A percentile compares a stretch with the other conserved stretches of the same genome.
Conservation (phyloP, 2,329 filamentous ascomycete species). For the Hirsutella rhossiliensis region DNA sequence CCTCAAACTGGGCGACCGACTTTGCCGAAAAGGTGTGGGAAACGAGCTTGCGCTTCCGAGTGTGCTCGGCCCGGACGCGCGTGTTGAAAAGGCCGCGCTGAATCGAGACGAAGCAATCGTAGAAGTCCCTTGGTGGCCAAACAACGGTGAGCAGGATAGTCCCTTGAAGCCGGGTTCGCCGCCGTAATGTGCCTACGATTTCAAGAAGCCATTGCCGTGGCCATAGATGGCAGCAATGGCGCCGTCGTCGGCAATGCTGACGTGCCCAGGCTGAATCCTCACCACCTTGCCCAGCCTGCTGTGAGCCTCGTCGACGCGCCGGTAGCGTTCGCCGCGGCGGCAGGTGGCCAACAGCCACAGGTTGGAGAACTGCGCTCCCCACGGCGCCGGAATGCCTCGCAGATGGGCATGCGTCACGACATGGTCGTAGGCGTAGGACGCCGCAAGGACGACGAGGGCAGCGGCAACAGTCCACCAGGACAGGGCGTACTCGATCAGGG, state of each 20-base stretch:
- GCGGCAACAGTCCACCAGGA: slow-evolving; percentile 35
- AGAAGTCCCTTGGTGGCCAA: slow-evolving; percentile 55
- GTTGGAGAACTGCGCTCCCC: slow-evolving; percentile 56
- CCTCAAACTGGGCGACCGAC: slow-evolving; percentile 73
- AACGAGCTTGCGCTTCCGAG: slow-evolving; percentile 79
- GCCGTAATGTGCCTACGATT: slow-evolving; percentile 35
- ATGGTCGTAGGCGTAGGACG: slow-evolving; percentile 48
- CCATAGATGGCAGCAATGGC: slow-evolving; percentile 71
- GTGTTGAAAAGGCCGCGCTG: slow-evolving; percentile 83
- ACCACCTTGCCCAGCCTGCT: slow-evolving; percentile 68
- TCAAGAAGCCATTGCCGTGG: slow-evolving; percentile 64
- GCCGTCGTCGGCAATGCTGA: slow-evolving; percentile 69
- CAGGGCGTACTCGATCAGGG: slow-evolving; percentile 15
- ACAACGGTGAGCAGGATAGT: neutral
- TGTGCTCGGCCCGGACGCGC: slow-evolving; percentile 67
- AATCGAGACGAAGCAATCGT: slow-evolving; percentile 85
- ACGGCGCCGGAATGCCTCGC: slow-evolving; percentile 47
- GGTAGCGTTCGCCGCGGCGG: slow-evolving; percentile 53
- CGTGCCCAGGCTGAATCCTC: slow-evolving; percentile 72
- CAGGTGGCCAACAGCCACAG: slow-evolving; percentile 64
- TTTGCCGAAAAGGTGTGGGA: slow-evolving; percentile 80
- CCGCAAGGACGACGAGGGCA: slow-evolving; percentile 33
- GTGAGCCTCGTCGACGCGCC: slow-evolving; percentile 58
- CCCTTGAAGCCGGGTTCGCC: neutral
- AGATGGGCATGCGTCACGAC: slow-evolving; percentile 39